Conservation (phyloP, 1,284 basidiomycete species). For the Rhodotorula sp. region DNA sequence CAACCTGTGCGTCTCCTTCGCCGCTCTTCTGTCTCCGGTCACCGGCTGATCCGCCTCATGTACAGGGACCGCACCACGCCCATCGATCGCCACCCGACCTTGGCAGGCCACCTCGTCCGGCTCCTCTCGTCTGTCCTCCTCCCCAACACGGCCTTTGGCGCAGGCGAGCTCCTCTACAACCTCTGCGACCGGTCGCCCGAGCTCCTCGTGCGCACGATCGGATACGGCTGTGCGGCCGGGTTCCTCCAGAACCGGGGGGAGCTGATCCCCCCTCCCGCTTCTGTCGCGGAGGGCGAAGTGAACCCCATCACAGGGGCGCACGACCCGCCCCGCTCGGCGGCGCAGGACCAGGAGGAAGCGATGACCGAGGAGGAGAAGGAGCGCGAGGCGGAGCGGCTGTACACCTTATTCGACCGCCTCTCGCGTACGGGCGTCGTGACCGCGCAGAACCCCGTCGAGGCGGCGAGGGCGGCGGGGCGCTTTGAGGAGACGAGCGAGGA, state of each 20-base stretch:
- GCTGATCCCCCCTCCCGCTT: slow-evolving; percentile 54
- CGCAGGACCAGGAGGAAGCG: slow-evolving; percentile 18
- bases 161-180: slow-evolving; percentile 82
- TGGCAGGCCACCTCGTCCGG: slow-evolving; percentile 77
- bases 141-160: slow-evolving; percentile 66
- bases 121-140: slow-evolving; percentile 73
- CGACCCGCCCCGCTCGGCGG: slow-evolving; percentile 51
- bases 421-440: slow-evolving; percentile 62
- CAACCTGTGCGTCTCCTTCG: slow-evolving; percentile 58
- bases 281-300: slow-evolving; percentile 47
- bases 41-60: neutral
- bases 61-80: slow-evolving; percentile 68
- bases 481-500: slow-evolving; percentile 46
- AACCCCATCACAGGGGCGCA: slow-evolving; percentile 78
- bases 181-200: slow-evolving; percentile 74
- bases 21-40: neutral
- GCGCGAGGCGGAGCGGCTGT: slow-evolving; percentile 81
- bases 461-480: slow-evolving; percentile 38
- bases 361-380: slow-evolving; percentile 94
- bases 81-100: slow-evolving; percentile 68
- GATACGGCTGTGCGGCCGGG: slow-evolving; percentile 90
- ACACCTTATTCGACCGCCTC: slow-evolving; percentile 82
- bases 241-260: slow-evolving; percentile 87
- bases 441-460: slow-evolving; percentile 46
- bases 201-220: slow-evolving; percentile 69